These are phyloP conservation scores for Sporobolus alterniflorus DNA, from an alignment of 202 grass and related monocot genomes.

Conservation along the genomic window DNA sequence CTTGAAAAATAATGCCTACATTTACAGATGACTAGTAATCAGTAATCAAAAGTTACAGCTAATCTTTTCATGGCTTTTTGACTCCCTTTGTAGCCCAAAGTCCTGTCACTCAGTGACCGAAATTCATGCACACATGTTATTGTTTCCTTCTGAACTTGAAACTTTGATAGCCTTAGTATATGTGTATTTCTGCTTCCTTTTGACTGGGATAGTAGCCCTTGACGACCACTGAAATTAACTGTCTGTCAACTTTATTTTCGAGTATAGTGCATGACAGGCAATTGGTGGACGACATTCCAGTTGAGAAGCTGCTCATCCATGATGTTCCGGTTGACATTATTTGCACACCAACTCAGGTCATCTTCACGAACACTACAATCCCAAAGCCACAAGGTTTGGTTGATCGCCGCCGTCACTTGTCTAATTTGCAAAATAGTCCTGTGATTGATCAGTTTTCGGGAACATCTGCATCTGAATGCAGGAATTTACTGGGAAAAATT, in stretches of 20 bases:
- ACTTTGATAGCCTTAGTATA: background rate
- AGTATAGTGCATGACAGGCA: conserved; percentile 90
- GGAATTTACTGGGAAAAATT: conserved; percentile 98
- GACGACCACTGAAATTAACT: background rate
- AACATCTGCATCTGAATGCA: conserved; percentile 38
- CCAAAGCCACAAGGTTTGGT: conserved; percentile 88
- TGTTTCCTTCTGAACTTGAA: background rate
- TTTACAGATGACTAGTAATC: background rate
- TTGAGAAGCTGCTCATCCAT: conserved; percentile 90
- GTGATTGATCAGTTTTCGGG: background rate
- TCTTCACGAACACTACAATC: conserved; percentile 82
- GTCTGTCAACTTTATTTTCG: conserved; percentile 4
- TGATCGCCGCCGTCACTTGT: background rate
- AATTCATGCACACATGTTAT: background rate
- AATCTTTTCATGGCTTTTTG: background rate
- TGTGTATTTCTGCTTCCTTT: background rate
- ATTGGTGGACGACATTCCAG: conserved; percentile 87
- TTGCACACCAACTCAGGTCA: conserved; percentile 90
- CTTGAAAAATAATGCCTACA: too few relatives aligned
- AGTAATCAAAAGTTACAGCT: background rate
- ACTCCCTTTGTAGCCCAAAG: background rate
- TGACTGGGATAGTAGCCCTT: background rate
- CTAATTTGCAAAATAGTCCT: conserved; percentile 7
- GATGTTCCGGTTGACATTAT: conserved; percentile 94
- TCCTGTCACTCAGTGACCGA: background rate